phyloP scores from a whole-genome alignment of 2,329 filamentous ascomycete genomes.

The Nothopassalora personata region DNA sequence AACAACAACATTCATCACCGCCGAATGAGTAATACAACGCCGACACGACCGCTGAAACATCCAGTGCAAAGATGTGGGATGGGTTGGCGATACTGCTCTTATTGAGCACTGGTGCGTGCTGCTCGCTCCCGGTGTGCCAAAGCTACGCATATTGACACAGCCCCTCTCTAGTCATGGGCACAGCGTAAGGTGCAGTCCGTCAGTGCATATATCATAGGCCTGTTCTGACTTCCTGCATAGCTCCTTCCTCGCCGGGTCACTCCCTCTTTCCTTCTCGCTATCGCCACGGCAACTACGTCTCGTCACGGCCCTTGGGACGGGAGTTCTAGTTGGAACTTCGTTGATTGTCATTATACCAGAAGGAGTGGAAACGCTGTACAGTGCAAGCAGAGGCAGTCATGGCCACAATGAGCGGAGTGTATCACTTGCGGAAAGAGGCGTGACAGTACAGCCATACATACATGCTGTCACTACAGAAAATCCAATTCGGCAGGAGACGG shows the following conservation, averaged over 20 bases:
- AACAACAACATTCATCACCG: background rate
- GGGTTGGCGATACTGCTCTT: conserved; percentile 61
- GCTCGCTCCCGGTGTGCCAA: background rate
- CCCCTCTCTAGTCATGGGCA: conserved; percentile 50
- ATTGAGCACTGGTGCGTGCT: conserved; percentile 47
- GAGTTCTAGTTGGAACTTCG: conserved; percentile 88
- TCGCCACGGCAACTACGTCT: conserved; percentile 81
- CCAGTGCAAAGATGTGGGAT: conserved; percentile 46
- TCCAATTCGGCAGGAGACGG: background rate
- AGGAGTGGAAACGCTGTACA: conserved; percentile 84
- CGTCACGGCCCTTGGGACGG: conserved; percentile 87
- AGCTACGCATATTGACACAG: background rate
- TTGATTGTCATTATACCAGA: conserved; percentile 97
- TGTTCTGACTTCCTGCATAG: conserved; percentile 45
- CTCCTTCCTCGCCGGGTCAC: conserved; percentile 85
- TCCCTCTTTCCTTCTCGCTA: conserved; percentile 83
- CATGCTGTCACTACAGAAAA: background rate
- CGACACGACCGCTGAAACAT: conserved; percentile 3
- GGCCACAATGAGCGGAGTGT: conserved; percentile 15
- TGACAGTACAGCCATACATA: background rate
- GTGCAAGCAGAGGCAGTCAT: conserved; percentile 34
- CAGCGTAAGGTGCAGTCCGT: conserved; percentile 48
- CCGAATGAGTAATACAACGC: no score
- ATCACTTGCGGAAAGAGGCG: background rate
- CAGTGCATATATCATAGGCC: background rate